phyloP scores from a whole-genome alignment of 2,329 filamentous ascomycete species.

The Diaporthe ilicicola region DNA sequence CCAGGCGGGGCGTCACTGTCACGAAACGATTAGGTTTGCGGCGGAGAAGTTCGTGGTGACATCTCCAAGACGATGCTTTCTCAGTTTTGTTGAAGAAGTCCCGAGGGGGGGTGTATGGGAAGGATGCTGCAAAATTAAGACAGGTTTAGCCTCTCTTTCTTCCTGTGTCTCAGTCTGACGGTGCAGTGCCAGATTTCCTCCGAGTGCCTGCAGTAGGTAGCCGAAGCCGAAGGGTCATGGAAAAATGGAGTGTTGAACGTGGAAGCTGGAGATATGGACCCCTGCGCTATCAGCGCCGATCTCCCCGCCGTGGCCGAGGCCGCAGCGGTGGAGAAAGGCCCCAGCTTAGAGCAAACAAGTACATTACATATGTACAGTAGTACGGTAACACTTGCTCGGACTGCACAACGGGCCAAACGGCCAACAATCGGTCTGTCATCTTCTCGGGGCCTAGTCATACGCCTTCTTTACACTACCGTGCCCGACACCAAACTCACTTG shows the following conservation, averaged over 20 bases:
- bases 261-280: constrained; percentile 1
- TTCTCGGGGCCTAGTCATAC: background rate
- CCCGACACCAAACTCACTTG: background rate
- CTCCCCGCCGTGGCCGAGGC: constrained; percentile 23
- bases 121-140: background rate
- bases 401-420: constrained; percentile 12
- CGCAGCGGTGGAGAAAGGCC: constrained; percentile 15
- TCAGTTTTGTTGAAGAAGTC: background rate
- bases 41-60: background rate
- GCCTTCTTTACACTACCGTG: background rate
- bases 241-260: background rate
- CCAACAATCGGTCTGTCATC: background rate
- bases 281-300: constrained; percentile 24
- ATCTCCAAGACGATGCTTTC: background rate
- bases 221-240: background rate
- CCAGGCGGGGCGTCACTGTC: too few relatives aligned
- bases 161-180: background rate
- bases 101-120: background rate
- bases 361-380: too few relatives aligned
- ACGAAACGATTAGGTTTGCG: too few relatives aligned
- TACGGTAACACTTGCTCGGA: too few relatives aligned
- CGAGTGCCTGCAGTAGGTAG: background rate
- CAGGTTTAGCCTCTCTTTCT: background rate
- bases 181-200: too few relatives aligned
- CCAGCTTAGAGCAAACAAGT: constrained; percentile 1